These are phyloP conservation scores for Backusella tuberculispora DNA, from an alignment of 192 early-diverging fungal genomes.

Conservation along the genomic window DNA sequence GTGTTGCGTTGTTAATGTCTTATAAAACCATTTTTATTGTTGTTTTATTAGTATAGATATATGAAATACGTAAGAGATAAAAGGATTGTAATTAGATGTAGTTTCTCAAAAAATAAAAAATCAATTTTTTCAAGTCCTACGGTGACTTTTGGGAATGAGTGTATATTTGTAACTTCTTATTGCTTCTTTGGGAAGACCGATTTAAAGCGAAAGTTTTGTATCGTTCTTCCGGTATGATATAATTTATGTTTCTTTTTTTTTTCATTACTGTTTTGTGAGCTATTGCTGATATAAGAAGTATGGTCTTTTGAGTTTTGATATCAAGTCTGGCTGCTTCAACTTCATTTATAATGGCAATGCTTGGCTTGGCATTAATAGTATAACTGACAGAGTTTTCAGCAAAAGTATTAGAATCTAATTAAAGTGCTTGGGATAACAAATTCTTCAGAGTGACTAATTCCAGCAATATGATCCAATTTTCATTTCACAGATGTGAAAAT, in stretches of 20 bases:
- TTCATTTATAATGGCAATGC: background rate
- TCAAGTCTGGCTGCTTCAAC: background rate
- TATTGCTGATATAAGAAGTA: background rate
- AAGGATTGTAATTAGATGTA: too few species aligned
- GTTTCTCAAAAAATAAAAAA: too few species aligned
- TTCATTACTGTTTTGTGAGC: background rate
- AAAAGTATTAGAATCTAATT: background rate
- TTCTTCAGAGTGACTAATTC: background rate
- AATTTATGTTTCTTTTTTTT: background rate
- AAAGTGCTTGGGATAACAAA: background rate
- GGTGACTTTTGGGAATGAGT: too few species aligned
- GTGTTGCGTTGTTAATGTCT: too few species aligned
- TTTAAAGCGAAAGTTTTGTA: background rate
- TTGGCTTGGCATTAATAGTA: background rate
- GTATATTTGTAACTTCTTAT: too few species aligned
- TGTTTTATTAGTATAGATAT: too few species aligned
- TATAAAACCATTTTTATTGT: too few species aligned
- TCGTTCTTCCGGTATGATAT: background rate
- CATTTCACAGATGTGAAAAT: slow-evolving; percentile 3
- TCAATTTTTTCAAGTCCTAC: too few species aligned
- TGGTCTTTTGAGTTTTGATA: background rate
- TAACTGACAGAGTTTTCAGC: background rate
- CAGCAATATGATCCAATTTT: background rate
- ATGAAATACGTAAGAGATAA: too few species aligned
- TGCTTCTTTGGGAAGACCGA: background rate